Percentiles rank a stretch among this genome's conserved stretches.
Evolutionary conservation across 495 filamentous ascomycete genomes (phyloP).

Genomic region (Umbilicaria muhlenbergii): DNA sequence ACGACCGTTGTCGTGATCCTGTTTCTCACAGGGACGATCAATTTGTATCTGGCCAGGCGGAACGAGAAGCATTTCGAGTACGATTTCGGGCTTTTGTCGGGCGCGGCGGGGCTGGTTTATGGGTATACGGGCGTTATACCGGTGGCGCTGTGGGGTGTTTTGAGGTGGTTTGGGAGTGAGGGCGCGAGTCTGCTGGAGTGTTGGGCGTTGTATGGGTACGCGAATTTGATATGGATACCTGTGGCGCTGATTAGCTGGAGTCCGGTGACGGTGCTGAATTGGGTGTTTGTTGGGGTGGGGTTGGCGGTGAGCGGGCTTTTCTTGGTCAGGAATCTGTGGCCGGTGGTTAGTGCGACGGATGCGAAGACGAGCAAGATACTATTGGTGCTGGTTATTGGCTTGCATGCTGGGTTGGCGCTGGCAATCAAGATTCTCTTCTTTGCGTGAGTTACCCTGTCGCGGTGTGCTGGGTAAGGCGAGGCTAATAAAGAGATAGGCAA

Average conservation of each 20-base stretch:
- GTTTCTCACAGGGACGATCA: constrained; percentile 89
- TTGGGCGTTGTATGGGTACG: constrained; percentile 87
- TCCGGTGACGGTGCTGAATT: constrained; percentile 72
- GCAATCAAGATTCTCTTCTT: constrained; percentile 96
- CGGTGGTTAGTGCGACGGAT: constrained; percentile 83
- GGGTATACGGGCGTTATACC: constrained; percentile 83
- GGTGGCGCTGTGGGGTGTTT: constrained; percentile 66
- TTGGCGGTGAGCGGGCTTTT: constrained; percentile 79
- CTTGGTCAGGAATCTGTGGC: constrained; percentile 82
- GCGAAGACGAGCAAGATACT: constrained; percentile 79
- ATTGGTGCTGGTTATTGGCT: constrained; percentile 62
- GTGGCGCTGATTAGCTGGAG: constrained; percentile 87
- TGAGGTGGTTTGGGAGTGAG: constrained; percentile 87
- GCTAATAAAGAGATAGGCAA: constrained; percentile 5
- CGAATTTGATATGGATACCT: constrained; percentile 90
- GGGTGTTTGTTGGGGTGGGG: constrained; percentile 79
- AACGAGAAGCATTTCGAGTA: constrained; percentile 57
- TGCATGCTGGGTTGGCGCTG: constrained; percentile 78
- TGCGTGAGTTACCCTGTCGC: constrained; percentile 33
- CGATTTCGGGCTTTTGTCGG: constrained; percentile 70
- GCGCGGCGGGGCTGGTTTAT: constrained; percentile 80
- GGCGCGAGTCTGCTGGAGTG: constrained; percentile 84
- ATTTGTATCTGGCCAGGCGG: constrained; percentile 57
- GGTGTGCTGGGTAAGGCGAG: neutral
- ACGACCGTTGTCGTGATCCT: constrained; percentile 93